Evolutionary conservation across 2,329 filamentous ascomycete genomes (phyloP).

Genomic region (Colletotrichum chlorophyti): DNA sequence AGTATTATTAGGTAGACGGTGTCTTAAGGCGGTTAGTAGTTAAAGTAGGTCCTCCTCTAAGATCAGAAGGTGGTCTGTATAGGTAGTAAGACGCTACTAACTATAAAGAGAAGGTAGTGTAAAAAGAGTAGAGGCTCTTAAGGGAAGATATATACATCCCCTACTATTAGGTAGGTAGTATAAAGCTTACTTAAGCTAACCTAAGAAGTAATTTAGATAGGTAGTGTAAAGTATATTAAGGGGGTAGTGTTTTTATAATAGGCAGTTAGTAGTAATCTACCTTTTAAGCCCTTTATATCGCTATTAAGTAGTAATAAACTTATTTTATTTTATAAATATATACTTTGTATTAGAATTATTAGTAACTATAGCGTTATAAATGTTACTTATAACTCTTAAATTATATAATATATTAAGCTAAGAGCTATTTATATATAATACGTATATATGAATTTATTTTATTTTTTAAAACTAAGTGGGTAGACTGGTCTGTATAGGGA

Average conservation of each 20-base stretch:
- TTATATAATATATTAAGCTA: background rate
- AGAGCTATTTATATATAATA: background rate
- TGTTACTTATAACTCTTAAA: background rate
- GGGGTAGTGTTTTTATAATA: background rate
- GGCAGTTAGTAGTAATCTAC: background rate
- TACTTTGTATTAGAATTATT: background rate
- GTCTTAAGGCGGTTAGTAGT: background rate
- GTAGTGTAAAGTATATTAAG: background rate
- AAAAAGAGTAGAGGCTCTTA: background rate
- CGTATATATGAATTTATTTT: background rate
- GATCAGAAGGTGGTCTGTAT: background rate
- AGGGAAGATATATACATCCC: background rate
- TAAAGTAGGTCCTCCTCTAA: background rate
- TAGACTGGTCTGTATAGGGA: background rate
- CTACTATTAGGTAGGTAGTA: background rate
- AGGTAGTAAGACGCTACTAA: background rate
- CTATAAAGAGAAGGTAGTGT: background rate
- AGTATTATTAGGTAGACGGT: background rate
- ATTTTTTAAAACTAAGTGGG: background rate
- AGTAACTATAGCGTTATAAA: background rate
- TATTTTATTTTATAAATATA: background rate
- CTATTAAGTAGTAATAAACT: background rate
- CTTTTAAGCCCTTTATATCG: background rate
- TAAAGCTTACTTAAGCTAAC: background rate
- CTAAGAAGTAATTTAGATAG: background rate